Conservation (phyloP, 2,329 filamentous ascomycete genomes). For the Fusarium palustre region DNA sequence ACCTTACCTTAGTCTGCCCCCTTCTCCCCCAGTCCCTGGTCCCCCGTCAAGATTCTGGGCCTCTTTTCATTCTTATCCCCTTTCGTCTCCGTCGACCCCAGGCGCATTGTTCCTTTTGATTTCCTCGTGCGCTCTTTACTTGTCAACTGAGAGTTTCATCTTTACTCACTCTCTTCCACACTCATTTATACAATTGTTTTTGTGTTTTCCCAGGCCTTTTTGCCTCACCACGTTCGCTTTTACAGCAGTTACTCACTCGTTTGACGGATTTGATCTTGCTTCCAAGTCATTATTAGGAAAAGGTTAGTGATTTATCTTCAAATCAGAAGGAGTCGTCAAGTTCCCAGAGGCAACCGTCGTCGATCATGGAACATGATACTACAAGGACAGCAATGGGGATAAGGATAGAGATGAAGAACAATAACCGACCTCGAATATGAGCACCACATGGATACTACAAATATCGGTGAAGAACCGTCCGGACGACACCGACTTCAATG, state of each 20-base stretch:
- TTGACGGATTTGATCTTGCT: slow-evolving; percentile 26
- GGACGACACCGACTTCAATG: neutral
- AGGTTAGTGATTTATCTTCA: slow-evolving; percentile 39
- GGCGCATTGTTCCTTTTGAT: slow-evolving; percentile 44
- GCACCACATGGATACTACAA: neutral
- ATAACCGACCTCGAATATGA: neutral
- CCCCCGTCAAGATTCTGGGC: slow-evolving; percentile 40
- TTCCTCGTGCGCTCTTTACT: slow-evolving; percentile 52
- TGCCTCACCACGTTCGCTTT: slow-evolving; percentile 49
- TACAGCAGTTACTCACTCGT: slow-evolving; percentile 45
- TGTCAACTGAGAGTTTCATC: slow-evolving; percentile 64
- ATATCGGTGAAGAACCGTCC: neutral
- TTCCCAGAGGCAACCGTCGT: neutral
- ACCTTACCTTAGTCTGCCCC: slow-evolving; percentile 23
- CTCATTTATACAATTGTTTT: slow-evolving; percentile 58
- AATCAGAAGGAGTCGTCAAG: neutral
- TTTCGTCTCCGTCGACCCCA: slow-evolving; percentile 44
- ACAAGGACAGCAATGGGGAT: neutral
- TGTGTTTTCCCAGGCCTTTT: slow-evolving; percentile 38
- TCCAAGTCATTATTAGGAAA: slow-evolving; percentile 35
- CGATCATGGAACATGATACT: neutral
- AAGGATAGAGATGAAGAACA: neutral
- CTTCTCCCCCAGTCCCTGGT: slow-evolving; percentile 32
- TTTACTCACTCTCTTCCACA: slow-evolving; percentile 64
- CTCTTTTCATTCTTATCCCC: slow-evolving; percentile 44